These are phyloP conservation scores for Crithidia mellificae DNA, from an alignment of 208 protist genomes.

Conservation along the genomic window DNA sequence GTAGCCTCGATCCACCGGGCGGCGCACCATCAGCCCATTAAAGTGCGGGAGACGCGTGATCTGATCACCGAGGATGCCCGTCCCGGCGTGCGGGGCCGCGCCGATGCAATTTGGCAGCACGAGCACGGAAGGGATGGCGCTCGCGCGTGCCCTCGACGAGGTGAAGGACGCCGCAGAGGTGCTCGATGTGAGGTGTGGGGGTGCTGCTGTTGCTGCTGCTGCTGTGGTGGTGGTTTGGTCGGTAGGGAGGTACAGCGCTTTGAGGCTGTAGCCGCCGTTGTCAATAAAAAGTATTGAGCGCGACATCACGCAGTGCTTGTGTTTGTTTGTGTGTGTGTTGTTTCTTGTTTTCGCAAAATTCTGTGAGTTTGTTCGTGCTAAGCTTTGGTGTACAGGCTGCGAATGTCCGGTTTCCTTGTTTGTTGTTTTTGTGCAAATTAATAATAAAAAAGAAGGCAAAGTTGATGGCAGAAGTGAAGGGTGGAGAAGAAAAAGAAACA, in stretches of 20 bases:
- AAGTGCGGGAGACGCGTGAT: slow-evolving; percentile 71
- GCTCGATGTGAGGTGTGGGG: too few species aligned
- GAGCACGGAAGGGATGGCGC: slow-evolving; percentile 29
- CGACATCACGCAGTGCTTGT: too few species aligned
- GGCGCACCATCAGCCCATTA: slow-evolving; percentile 77
- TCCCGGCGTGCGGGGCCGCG: slow-evolving; percentile 57
- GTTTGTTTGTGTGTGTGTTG: too few species aligned
- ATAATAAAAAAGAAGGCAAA: too few species aligned
- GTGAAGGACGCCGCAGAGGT: background rate
- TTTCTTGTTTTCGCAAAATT: too few species aligned
- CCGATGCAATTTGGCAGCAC: slow-evolving; percentile 76
- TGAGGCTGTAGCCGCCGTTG: slow-evolving; percentile 78
- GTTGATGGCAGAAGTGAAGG: too few species aligned
- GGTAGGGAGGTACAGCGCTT: slow-evolving; percentile 64
- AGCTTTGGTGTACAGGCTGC: too few species aligned
- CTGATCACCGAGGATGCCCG: slow-evolving; percentile 71
- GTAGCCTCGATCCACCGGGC: slow-evolving; percentile 76
- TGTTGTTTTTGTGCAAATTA: too few species aligned
- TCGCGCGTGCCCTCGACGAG: background rate
- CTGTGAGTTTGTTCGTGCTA: too few species aligned
- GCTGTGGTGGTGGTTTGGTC: background rate
- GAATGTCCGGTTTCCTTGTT: too few species aligned
- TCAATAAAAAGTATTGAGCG: slow-evolving; percentile 67
- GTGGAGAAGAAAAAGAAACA: too few species aligned
- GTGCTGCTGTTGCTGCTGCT: too few species aligned